Conservation (phyloP, 306 rosid genomes). For the Erythrophleum fordii region DNA sequence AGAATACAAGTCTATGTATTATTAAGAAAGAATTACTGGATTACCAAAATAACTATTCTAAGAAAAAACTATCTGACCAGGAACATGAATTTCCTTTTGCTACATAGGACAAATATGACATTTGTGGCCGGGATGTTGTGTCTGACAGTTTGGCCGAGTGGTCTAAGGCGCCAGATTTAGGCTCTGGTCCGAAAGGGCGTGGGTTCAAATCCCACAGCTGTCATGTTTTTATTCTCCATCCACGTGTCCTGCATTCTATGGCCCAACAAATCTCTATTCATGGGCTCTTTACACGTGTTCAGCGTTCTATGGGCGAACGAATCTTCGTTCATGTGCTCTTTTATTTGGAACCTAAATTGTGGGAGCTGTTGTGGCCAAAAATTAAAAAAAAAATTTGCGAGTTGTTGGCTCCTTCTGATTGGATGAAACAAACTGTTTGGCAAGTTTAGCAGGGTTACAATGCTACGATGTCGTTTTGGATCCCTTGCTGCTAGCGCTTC, state of each 20-base stretch:
- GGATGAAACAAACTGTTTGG: background rate
- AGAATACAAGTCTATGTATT: too few relatives aligned
- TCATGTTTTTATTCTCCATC: background rate
- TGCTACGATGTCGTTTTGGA: background rate
- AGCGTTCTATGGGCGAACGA: background rate
- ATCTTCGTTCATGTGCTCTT: background rate
- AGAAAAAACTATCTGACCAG: too few relatives aligned
- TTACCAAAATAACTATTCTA: too few relatives aligned
- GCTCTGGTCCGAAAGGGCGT: conserved; percentile 94
- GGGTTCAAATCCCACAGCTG: conserved; percentile 97
- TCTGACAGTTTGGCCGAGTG: too few relatives aligned
- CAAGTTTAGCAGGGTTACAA: too few relatives aligned
- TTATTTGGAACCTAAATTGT: background rate
- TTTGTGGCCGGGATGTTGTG: too few relatives aligned
- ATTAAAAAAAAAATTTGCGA: too few relatives aligned
- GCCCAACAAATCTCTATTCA: background rate
- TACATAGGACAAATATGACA: too few relatives aligned
- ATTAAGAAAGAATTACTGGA: too few relatives aligned
- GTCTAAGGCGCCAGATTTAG: too few relatives aligned
- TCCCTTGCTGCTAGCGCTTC: background rate
- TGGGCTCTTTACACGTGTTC: background rate
- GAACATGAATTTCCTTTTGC: too few relatives aligned
- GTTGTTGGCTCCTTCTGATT: background rate
- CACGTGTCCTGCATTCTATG: background rate
- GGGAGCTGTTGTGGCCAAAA: too few relatives aligned